Percentiles rank a stretch among this genome's conserved stretches.
phyloP scores from a whole-genome alignment of 83 land plant species.

The Diphasiastrum complanatum region DNA sequence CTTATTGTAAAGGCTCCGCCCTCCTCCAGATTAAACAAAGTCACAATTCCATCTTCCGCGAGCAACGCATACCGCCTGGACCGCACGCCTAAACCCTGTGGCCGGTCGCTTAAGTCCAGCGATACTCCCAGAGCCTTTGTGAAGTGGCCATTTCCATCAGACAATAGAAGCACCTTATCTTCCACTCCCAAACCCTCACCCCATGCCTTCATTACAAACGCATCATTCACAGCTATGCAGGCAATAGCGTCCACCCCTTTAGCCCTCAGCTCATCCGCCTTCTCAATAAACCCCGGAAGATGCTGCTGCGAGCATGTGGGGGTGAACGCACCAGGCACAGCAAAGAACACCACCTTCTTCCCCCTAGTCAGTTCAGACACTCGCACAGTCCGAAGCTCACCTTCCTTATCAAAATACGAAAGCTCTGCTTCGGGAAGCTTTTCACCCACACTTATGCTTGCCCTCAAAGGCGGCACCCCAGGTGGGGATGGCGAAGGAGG shows the following conservation, averaged over 20 bases:
- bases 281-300: conserved; percentile 31
- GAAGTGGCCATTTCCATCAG: conserved; percentile 30
- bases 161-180: conserved; percentile 20
- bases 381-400: conserved; percentile 17
- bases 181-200: conserved; percentile 25
- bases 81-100: conserved; percentile 27
- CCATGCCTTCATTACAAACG: conserved; percentile 35
- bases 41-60: conserved; percentile 35
- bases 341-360: conserved; percentile 32
- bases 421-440: conserved; percentile 35
- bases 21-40: conserved; percentile 72
- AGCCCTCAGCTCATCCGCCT: conserved; percentile 23
- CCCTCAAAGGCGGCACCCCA: too few relatives aligned
- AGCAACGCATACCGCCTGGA: conserved; percentile 26
- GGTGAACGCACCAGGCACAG: conserved; percentile 36
- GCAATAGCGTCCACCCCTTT: conserved; percentile 28
- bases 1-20: conserved; percentile 71
- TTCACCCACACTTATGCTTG: conserved; percentile 46
- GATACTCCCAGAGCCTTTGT: conserved; percentile 21
- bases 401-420: conserved; percentile 25
- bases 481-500: too few relatives aligned
- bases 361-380: conserved; percentile 30
- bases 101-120: conserved; percentile 28
- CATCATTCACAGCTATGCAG: conserved; percentile 35
- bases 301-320: conserved; percentile 31